phyloP scores from a whole-genome alignment of 2,329 filamentous ascomycete species.

The Triangularia verruculosa region DNA sequence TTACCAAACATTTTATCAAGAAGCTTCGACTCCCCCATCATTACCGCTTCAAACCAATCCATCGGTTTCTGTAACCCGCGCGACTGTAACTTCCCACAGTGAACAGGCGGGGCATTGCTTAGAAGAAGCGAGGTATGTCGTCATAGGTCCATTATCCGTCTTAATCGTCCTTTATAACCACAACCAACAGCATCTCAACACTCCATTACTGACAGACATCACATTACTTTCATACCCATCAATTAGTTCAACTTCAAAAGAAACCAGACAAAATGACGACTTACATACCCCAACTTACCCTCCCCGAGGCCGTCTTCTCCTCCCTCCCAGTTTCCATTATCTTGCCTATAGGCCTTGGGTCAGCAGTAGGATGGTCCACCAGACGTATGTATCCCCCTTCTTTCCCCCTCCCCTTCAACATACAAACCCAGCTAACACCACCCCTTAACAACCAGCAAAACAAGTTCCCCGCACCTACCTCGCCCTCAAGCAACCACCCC shows the following conservation, averaged over 20 bases:
- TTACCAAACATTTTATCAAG: not conserved
- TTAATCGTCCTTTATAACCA: not conserved
- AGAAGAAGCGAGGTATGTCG: slow-evolving; percentile 1
- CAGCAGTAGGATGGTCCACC: slow-evolving; percentile 67
- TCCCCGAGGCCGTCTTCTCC: slow-evolving; percentile 69
- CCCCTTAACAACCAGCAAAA: slow-evolving; percentile 42
- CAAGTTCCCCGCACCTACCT: slow-evolving; percentile 59
- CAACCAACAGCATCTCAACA: not conserved
- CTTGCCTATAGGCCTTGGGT: slow-evolving; percentile 70
- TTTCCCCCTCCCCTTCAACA: not conserved
- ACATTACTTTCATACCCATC: not conserved
- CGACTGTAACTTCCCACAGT: not conserved
- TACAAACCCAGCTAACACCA: not conserved
- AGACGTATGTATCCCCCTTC: slow-evolving; percentile 50
- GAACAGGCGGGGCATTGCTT: not conserved
- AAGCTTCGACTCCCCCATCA: not conserved
- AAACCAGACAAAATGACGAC: slow-evolving; percentile 62
- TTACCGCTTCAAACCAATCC: not conserved
- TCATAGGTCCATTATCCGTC: not conserved
- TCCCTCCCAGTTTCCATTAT: slow-evolving; percentile 71
- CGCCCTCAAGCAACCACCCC: slow-evolving; percentile 64
- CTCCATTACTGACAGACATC: not conserved
- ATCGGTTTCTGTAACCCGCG: not conserved
- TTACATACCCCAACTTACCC: slow-evolving; percentile 72
- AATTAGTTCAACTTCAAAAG: not conserved